Percentiles rank a stretch among this genome's conserved stretches.
Conservation (phyloP, 2,329 filamentous ascomycete genomes). For the Beauveria medogensis region DNA sequence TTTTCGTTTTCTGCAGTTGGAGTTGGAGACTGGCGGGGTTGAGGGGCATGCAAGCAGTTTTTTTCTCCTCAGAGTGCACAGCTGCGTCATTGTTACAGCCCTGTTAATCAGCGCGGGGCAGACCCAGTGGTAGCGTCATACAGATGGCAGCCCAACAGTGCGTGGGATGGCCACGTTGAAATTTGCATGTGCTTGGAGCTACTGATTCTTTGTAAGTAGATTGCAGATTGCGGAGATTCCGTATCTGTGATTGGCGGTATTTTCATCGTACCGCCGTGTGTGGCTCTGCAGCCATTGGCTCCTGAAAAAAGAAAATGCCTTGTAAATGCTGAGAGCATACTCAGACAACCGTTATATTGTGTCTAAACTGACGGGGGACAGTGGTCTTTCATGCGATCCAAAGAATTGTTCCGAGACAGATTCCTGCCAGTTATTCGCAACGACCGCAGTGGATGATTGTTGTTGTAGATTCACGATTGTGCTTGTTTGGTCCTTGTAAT, state of each 20-base stretch:
- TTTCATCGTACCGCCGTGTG: neutral
- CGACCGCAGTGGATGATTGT: neutral
- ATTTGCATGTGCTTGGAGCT: neutral
- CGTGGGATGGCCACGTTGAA: neutral
- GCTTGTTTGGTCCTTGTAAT: neutral
- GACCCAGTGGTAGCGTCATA: neutral
- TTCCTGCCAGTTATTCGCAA: neutral
- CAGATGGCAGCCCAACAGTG: neutral
- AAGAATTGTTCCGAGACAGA: neutral
- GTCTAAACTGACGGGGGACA: too few relatives aligned
- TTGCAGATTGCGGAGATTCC: neutral
- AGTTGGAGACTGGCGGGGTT: constrained; percentile 3
- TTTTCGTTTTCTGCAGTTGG: neutral
- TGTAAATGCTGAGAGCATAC: neutral
- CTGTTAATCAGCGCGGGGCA: neutral
- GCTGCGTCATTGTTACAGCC: neutral
- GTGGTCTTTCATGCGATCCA: too few relatives aligned
- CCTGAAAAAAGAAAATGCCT: neutral
- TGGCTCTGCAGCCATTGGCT: neutral
- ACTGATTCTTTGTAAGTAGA: neutral
- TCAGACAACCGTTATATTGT: too few relatives aligned
- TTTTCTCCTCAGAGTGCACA: neutral
- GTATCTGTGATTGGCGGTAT: neutral
- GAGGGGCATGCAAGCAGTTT: neutral
- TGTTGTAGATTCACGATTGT: neutral